phyloP scores from a whole-genome alignment of 140 eudicot genomes.

The Cichorium intybus region DNA sequence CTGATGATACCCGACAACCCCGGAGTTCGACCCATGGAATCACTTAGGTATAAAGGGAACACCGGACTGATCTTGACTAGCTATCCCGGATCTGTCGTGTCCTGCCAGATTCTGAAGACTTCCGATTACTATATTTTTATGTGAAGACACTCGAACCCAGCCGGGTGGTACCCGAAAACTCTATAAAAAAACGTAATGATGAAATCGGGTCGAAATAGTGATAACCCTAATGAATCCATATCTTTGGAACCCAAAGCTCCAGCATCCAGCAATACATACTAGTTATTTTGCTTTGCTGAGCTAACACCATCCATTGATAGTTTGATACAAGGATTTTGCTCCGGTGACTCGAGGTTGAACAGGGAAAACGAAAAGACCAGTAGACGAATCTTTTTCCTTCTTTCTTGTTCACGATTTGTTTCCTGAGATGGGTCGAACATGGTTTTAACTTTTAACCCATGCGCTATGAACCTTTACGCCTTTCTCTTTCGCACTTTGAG shows the following conservation, averaged over 20 bases:
- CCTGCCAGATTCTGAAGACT: constrained; percentile 52
- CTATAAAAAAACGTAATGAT: constrained; percentile 60
- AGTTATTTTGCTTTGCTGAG: constrained; percentile 68
- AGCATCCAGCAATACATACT: constrained; percentile 79
- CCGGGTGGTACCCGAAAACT: constrained; percentile 70
- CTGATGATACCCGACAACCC: constrained; percentile 26
- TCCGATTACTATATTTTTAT: constrained; percentile 57
- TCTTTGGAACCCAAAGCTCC: constrained; percentile 78
- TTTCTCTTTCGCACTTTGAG: constrained; percentile 76
- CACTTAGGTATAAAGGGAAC: constrained; percentile 53
- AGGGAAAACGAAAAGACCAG: constrained; percentile 71
- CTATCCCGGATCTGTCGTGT: constrained; percentile 60
- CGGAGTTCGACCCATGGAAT: constrained; percentile 43
- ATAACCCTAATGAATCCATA: constrained; percentile 76
- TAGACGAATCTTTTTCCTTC: constrained; percentile 51
- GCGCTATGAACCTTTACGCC: constrained; percentile 69
- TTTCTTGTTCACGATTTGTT: constrained; percentile 46
- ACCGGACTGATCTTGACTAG: constrained; percentile 62
- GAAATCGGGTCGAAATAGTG: constrained; percentile 71
- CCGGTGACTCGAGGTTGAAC: constrained; percentile 77
- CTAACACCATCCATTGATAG: constrained; percentile 80
- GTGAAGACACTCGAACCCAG: constrained; percentile 69
- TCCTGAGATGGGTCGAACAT: constrained; percentile 56
- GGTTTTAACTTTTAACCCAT: constrained; percentile 65
- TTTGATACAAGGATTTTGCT: constrained; percentile 58